A percentile compares a stretch with the other conserved stretches of the same genome.
Evolutionary conservation across 768 basidiomycete genomes (phyloP).

Genomic region (Psilocybe subaeruginosa): DNA sequence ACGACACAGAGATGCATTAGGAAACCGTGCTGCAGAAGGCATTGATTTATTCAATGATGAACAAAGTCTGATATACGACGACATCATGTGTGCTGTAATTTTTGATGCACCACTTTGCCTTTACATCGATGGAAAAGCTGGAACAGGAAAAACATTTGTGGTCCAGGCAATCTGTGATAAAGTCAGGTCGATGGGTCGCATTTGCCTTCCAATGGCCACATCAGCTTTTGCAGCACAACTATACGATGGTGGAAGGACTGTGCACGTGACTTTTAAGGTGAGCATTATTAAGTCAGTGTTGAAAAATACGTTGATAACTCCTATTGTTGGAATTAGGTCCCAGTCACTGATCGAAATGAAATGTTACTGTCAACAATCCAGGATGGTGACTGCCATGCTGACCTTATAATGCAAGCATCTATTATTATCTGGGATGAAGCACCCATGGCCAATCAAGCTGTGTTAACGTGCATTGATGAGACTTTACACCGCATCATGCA

Average conservation of each 20-base stretch:
- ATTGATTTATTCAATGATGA: background rate
- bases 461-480: slow-evolving; percentile 36
- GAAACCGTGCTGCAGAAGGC: background rate
- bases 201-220: slow-evolving; percentile 38
- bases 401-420: slow-evolving; percentile 32
- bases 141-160: slow-evolving; percentile 42
- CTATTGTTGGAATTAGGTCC: slow-evolving; percentile 25
- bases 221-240: slow-evolving; percentile 43
- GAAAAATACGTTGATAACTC: background rate
- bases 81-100: background rate
- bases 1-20: background rate
- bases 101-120: slow-evolving; percentile 20
- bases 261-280: slow-evolving; percentile 42
- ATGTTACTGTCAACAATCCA: slow-evolving; percentile 34
- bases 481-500: slow-evolving; percentile 29
- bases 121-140: slow-evolving; percentile 43
- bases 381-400: slow-evolving; percentile 25
- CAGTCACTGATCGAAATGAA: slow-evolving; percentile 34
- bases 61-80: background rate
- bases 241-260: slow-evolving; percentile 38
- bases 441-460: slow-evolving; percentile 41
- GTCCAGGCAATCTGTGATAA: slow-evolving; percentile 34
- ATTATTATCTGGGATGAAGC: slow-evolving; percentile 45
- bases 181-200: slow-evolving; percentile 26
- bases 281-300: background rate